Base-by-base conservation (phyloP, 805 yeast genomes). In the Grigorovia jiainica region DNA sequence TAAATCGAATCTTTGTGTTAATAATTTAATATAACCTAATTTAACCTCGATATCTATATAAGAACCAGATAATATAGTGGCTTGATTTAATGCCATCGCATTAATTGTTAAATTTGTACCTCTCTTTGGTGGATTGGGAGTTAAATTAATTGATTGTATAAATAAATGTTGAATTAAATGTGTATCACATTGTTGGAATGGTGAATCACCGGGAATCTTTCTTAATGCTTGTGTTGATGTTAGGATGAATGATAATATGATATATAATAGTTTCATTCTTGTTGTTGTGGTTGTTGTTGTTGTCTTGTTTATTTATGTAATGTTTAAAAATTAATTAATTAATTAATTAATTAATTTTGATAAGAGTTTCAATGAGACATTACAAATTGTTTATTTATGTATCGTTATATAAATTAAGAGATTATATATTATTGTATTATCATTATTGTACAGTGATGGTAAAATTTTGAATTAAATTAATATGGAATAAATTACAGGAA, bases 11-110 rank as follows among this genome's bases (percentile, higher is more conserved):
- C 94, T 85, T 60, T 87, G 90, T 53, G 86, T 82, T 41, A 92
- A 66, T 44, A 92, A 72, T 52, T 83, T 83, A 64, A 92, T 89
- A 66, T 83, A 89, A 5, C 97, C 98, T 55, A 87, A 82, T 50
- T 84, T 75, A 17, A 92, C 97, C 51, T 87, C 94, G 23, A 92
- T 90, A 51, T 89, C 96, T 39, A 92, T 94, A 55, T 89, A 92
- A 0, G 97, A 85, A 27, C 98, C 98, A 16, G 86, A 90, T 23
- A 61, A 75, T 30, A 92, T 67, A 7, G 68, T 68, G 39, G 71
- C 58, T 18, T 66, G 46, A 40, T 90, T 64, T 30, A 59, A 58
- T 3, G 96, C 98, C 5, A 68, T 60, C 2, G 96, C 98, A 17
- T 71, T 58, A 43, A 92, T 76, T 7, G 95, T 82, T 57, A 92